phyloP scores from a whole-genome alignment of 179 eudicot genomes.

The Spinacia oleracea region DNA sequence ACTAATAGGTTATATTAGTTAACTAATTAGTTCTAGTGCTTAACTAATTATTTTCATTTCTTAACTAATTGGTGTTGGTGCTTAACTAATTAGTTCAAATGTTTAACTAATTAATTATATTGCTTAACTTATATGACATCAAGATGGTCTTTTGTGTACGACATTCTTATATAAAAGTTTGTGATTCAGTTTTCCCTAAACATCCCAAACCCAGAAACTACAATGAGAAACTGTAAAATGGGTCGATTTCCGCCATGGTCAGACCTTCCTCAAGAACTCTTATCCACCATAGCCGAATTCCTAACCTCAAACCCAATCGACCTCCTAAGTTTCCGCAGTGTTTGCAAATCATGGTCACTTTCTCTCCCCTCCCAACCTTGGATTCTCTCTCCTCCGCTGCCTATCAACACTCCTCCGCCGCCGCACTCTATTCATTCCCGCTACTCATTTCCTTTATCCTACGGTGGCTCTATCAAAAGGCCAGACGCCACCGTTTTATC shows the following conservation, averaged over 20 bases:
- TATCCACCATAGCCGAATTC: constrained; percentile 1
- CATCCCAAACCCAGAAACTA: no score
- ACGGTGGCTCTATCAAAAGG: no score
- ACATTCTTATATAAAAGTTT: no score
- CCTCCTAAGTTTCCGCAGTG: constrained; percentile 14
- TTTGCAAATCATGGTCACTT: constrained; percentile 18
- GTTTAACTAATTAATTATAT: no score
- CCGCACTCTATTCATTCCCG: not conserved
- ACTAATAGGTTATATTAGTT: no score
- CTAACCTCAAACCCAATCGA: constrained; percentile 7
- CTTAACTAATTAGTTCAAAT: no score
- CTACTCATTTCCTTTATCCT: not conserved
- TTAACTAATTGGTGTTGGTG: no score
- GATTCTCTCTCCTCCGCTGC: constrained; percentile 2
- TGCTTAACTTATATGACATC: no score
- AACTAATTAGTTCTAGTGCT: no score
- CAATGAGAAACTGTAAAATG: not conserved
- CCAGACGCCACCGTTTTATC: not conserved
- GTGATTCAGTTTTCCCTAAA: no score
- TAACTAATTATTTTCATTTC: no score
- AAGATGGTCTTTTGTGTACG: no score
- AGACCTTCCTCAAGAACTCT: constrained; percentile 22
- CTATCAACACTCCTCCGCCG: not conserved
- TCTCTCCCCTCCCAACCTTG: not conserved
- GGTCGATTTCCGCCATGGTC: constrained; percentile 21